Base-by-base conservation (phyloP, 371 early-diverging fungal species). In the Dinochytrium kinnereticum region DNA sequence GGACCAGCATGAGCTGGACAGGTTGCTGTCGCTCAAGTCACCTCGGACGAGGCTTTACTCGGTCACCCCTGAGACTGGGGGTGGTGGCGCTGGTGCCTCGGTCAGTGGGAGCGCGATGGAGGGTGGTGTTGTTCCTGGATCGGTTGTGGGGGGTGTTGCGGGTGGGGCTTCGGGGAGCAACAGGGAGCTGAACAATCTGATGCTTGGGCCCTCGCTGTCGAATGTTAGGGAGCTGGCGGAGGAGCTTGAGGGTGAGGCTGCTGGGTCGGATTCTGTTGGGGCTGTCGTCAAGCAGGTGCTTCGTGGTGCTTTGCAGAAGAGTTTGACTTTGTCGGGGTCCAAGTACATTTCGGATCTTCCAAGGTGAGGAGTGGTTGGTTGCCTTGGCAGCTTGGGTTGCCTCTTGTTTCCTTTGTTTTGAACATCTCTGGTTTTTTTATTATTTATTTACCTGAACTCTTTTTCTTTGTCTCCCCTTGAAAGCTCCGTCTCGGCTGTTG, bases 401-500 rank as follows among this genome's bases (percentile, higher is more conserved):
- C 44, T 19, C 44, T 44, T 44, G 13, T 13, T 44, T 44, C 44
- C 19, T 34, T 55, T 50, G 10, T 21, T n/a, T 33, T n/a, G n/a
- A n/a, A n/a, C n/a, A n/a, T n/a, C n/a, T n/a, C n/a, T n/a, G n/a
- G n/a, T n/a, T n/a, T n/a, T n/a, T n/a, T n/a, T n/a, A n/a, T n/a
- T n/a, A n/a, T n/a, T n/a, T n/a, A n/a, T n/a, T n/a, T n/a, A n/a
- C n/a, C n/a, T 64, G 37, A 50, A 34, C 57, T 51, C 33, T 24
- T n/a, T n/a, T 57, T 30, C 26, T n/a, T 68, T 67, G 19, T 57
- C 26, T 21, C 33, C 28, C n/a, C n/a, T n/a, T 26, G 21, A 24
- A 38, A 72, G 90, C 40, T 89, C 92, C 19, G 80, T 94, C 55
- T 71, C 89, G 0, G 82, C 90, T 21, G 81, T 91, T 50, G 86